Evolutionary conservation across 805 yeast genomes (phyloP), one percentile per base, ranked within the genome.

Genomic region (Zygotorulaspora florentina): DNA sequence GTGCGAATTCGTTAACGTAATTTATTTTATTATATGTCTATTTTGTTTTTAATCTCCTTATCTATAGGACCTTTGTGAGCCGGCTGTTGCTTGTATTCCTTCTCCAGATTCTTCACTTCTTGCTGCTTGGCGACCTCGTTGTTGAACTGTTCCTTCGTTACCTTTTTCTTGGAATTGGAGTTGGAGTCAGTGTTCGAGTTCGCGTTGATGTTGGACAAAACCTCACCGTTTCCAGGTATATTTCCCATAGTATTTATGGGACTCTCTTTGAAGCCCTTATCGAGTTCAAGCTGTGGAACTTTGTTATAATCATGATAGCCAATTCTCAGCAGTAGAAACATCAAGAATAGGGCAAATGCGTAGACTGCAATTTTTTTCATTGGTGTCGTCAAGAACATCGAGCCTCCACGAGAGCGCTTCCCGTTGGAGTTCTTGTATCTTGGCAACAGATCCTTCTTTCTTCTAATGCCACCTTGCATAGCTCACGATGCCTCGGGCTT

Each of bases 341-440:
- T 48, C 3, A 62, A 27, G 13, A 54, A 27, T 38, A 75, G 56
- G 8, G 72, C 55, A 5, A 65, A 11, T 4, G 68, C 40, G 51
- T 76, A 76, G 1, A 64, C 65, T 1, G 73, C 11, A 18, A 73
- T 47, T 46, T 73, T 75, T 54, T 75, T 73, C 70, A 71, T 70
- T 20, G 77, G 76, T 2, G 80, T 74, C 1, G 80, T 73, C 46
- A 75, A 55, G 25, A 20, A 52, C 26, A 59, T 52, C 34, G 58
- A 3, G 35, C 51, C 45, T 27, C 58, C 62, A 18, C 54, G 49
- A 25, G 45, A 56, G 26, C 48, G 50, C 3, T 65, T 64, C 35
- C 62, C 39, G 12, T 43, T 46, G 16, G 44, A 23, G 18, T 48
- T 47, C 43, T 55, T 57, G 48, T 62, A 62, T 16, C 74, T 66